Evolutionary conservation across 495 filamentous ascomycete genomes (phyloP).

Genomic region (Annulohypoxylon nitens): DNA sequence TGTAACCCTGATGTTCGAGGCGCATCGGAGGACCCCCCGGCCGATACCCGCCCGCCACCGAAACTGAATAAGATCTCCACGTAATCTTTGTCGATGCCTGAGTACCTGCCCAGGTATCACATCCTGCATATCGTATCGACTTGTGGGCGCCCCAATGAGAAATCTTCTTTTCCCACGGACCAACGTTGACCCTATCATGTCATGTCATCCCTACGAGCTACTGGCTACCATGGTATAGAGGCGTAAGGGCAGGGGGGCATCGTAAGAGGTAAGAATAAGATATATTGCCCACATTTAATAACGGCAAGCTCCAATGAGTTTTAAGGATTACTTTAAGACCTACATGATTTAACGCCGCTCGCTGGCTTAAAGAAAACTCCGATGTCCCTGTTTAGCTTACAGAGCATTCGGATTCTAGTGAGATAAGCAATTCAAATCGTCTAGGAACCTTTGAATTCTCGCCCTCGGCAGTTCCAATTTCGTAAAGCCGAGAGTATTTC

Average conservation of each 20-base stretch:
- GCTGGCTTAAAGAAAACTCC: background rate
- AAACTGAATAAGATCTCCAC: slow-evolving; percentile 19
- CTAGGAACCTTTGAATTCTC: background rate
- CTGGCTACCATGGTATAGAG: background rate
- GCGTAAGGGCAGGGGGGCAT: slow-evolving; percentile 5
- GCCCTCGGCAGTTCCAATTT: slow-evolving; percentile 10
- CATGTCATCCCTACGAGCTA: slow-evolving; percentile 1
- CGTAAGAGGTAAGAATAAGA: slow-evolving; percentile 4
- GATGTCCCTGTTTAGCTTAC: background rate
- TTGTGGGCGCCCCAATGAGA: background rate
- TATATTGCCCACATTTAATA: slow-evolving; percentile 1
- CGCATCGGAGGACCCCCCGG: slow-evolving; percentile 9
- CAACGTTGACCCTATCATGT: slow-evolving; percentile 29
- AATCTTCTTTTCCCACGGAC: background rate
- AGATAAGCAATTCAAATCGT: background rate
- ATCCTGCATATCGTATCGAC: slow-evolving; percentile 1
- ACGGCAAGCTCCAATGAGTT: background rate
- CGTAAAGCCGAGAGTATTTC: slow-evolving; percentile 9
- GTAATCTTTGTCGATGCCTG: background rate
- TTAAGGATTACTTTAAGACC: background rate
- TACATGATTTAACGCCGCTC: slow-evolving; percentile 9
- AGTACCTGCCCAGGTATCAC: background rate
- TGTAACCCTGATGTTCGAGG: slow-evolving; percentile 13
- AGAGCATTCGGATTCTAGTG: background rate
- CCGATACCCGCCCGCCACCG: background rate